Conservation (phyloP, 2,329 filamentous ascomycete genomes). For the Botryotinia globosa region DNA sequence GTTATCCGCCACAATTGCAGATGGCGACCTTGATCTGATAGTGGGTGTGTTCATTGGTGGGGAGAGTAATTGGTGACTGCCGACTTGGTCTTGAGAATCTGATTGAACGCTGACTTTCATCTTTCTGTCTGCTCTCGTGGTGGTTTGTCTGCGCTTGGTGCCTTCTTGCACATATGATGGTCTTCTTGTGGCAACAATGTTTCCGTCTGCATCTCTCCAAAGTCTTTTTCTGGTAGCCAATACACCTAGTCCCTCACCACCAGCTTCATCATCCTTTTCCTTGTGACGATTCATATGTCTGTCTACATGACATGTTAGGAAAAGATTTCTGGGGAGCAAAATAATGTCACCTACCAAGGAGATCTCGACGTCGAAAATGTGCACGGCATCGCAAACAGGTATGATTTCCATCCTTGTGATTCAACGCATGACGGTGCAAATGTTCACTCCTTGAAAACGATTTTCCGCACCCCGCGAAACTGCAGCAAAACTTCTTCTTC, state of each 20-base stretch:
- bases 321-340: not conserved
- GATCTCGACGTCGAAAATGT: conserved; percentile 54
- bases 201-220: conserved; percentile 49
- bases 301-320: conserved; percentile 40
- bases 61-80: conserved; percentile 17
- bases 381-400: conserved; percentile 54
- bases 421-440: conserved; percentile 50
- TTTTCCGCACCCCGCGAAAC: conserved; percentile 44
- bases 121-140: conserved; percentile 26
- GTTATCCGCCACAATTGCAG: conserved; percentile 32
- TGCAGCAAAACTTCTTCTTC: conserved; percentile 43
- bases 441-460: conserved; percentile 51
- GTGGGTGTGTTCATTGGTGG: conserved; percentile 26
- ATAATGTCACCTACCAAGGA: conserved; percentile 46
- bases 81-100: conserved; percentile 13
- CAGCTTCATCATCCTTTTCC: conserved; percentile 50
- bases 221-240: conserved; percentile 49
- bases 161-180: conserved; percentile 38
- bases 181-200: conserved; percentile 44
- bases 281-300: conserved; percentile 49
- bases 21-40: conserved; percentile 29
- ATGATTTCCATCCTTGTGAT: conserved; percentile 48
- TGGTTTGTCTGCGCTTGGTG: conserved; percentile 30
- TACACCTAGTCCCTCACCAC: conserved; percentile 46
- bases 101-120: conserved; percentile 14